Evolutionary conservation across 208 protist genomes (phyloP), one percentile per base, ranked within the genome.

Genomic region (Leishmania braziliensis): DNA sequence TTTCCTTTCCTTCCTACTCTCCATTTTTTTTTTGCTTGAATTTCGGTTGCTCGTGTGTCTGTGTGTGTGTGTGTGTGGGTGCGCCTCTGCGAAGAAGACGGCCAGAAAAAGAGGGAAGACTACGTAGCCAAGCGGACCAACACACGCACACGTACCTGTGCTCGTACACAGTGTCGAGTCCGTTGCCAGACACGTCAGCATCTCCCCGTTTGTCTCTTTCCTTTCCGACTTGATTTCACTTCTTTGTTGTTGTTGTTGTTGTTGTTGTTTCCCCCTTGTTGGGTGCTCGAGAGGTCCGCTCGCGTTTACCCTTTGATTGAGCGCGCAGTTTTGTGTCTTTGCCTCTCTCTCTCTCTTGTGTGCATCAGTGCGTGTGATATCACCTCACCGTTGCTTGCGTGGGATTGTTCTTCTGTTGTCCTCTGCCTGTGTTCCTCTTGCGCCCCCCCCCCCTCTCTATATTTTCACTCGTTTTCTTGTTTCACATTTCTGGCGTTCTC

Each of bases 11-110:
- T 48, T 53, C 58, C 33, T 54, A 8, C 18, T 23, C n/a, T 29
- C 36, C 51, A 50, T 53, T 46, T 53, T 39, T 29, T 48, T 60
- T 75, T 53, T 60, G 5, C 39, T 62, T 43, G 29, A 46, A 6
- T 26, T 71, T 16, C 1, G 12, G 23, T 71, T 18, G 33, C 23
- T 10, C 3, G 39, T 71, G 65, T n/a, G 71, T 12, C 36, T 23
- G 69, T 74, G 72, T 62, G 70, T 82, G 56, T 74, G 36, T 78
- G 70, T 66, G 65, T 66, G 46, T 82, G n/a, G 20, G 58, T 26
- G n/a, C 26, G 58, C 26, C 9, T 63, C 20, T 12, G 58, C 58
- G 16, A 18, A 29, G 26, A 29, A 46, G 43, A 46, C 43, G 43
- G 23, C 23, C 6, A 62, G 23, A 29, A 26, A 62, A 62, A 62